Base-by-base conservation (phyloP, 169 alveolate species). In the Eimeria tenella region DNA sequence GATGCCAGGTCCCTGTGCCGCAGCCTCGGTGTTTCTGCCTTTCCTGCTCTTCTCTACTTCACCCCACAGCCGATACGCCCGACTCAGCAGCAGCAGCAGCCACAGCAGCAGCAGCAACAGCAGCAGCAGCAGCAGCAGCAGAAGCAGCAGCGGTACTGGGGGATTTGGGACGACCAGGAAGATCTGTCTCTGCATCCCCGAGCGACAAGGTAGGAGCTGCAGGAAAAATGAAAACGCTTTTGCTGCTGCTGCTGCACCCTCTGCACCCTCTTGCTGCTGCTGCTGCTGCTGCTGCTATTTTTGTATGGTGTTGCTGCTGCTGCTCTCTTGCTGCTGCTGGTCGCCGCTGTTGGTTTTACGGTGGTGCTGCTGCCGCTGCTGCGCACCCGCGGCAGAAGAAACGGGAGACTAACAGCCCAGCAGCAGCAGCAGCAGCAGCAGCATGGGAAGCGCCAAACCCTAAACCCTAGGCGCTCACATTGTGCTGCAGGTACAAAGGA, bases 401-500 rank as follows among this genome's bases (percentile, higher is more conserved):
- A 52, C 58, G n/a, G 19, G n/a, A 10, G 58, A 31, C 5, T 25
- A 74, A 9, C 77, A 68, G 50, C 42, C 42, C 77, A 68, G 42
- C 42, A 31, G 42, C 42, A 31, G 42, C 42, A 31, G 42, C 42
- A 31, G 73, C 73, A 63, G 52, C 79, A 70, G 52, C 79, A 70
- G 79, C 79, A 70, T 42, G 0, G 15, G 15, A 3, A 70, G 79
- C 58, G 8, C 7, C 1, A 15, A 6, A 50, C 42, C 31, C 50
- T 31, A 19, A 17, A 7, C 6, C 21, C n/a, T 23, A 74, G 1
- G 25, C 84, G 81, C 23, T 73, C 42, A 31, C 42, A 31, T 31
- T 31, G 75, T 25, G 0, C 42, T n/a, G 19, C 74, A 88, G 94
- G 79, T 88, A 65, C 94, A 88, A 88, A n/a, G 94, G 94, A 42